Evolutionary conservation across 192 early-diverging fungal genomes (phyloP).

Genomic region (Ambispora gerdemannii): DNA sequence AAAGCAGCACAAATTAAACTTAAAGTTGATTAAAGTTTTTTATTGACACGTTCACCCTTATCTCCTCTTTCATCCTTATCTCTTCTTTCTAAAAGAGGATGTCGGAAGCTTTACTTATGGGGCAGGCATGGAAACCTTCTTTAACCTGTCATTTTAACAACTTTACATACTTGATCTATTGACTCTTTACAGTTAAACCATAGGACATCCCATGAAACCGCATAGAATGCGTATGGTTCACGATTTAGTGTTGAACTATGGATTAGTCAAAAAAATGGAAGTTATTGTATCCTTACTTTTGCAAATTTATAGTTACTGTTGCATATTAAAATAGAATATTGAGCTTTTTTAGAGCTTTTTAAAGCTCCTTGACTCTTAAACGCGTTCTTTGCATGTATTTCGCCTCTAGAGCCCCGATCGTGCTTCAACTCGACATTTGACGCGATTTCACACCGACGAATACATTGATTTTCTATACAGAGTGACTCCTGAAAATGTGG

Average conservation of each 20-base stretch:
- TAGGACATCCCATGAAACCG: slow-evolving; percentile 97
- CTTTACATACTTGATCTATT: background rate
- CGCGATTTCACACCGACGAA: slow-evolving; percentile 90
- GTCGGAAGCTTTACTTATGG: slow-evolving; percentile 88
- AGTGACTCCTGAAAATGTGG: slow-evolving; percentile 74
- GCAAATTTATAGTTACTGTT: no score
- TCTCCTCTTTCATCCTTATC: background rate
- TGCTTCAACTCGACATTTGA: slow-evolving; percentile 82
- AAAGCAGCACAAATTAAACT: no score
- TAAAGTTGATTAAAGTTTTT: background rate
- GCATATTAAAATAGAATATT: no score
- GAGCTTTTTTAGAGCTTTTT: no score
- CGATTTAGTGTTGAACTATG: slow-evolving; percentile 89
- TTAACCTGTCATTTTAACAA: background rate
- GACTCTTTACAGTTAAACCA: background rate
- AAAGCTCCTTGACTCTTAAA: no score
- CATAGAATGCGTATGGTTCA: slow-evolving; percentile 91
- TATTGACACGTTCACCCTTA: background rate
- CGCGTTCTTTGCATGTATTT: no score
- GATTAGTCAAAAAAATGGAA: slow-evolving; percentile 90
- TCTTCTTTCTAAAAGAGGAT: slow-evolving; percentile 42
- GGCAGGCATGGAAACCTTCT: slow-evolving; percentile 42
- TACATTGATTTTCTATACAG: slow-evolving; percentile 84
- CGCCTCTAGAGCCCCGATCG: slow-evolving; percentile 55
- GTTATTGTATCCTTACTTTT: slow-evolving; percentile 46